Evolutionary conservation across 2,329 filamentous ascomycete genomes (phyloP), one percentile per base, ranked within the genome.

Genomic region (Exophiala aquamarina): DNA sequence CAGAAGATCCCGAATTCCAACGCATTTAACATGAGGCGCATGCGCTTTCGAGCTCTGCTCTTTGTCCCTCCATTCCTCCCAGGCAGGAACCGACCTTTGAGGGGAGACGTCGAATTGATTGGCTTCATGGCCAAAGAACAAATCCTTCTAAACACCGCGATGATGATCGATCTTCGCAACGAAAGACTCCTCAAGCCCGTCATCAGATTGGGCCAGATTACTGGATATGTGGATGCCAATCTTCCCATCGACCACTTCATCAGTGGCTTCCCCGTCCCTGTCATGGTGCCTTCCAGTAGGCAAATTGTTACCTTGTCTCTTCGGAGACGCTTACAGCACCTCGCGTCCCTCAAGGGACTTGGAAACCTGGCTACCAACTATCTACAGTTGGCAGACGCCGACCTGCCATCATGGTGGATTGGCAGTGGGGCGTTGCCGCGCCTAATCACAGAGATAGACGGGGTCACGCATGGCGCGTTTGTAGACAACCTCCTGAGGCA

Each of bases 61-160:
- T 28, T 23, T n/a, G 31, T 44, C 11, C 47, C 46, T 18, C 17
- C 33, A 1, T 41, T 42, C 9, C 28, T 9, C 14, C 26, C 23
- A 3, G 37, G 40, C 17, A 34, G 48, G 13, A 37, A 38, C 19
- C 14, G 34, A 13, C 51, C 50, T 10, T 17, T 26, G 9, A 29
- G 34, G 2, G 21, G 21, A 19, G 54, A 56, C 15, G 39, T 56
- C 23, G 42, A 51, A 10, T 10, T 41, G n/a, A 35, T 56, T 17
- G 35, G 37, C 38, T 37, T 37, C 13, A 17, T 38, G 36, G 46
- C 47, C 5, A 21, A 41, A 4, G 40, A 51, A 18, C 51, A 54
- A 31, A 39, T 57, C 35, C 42, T 54, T n/a, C 29, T 54, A 20
- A 55, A 55, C 38, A 57, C 51, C 3, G 15, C 34, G 26, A 57